A percentile compares a stretch with the other conserved stretches of the same genome.
phyloP scores from a whole-genome alignment of 257 asterid genomes.

The Penstemon davidsonii region DNA sequence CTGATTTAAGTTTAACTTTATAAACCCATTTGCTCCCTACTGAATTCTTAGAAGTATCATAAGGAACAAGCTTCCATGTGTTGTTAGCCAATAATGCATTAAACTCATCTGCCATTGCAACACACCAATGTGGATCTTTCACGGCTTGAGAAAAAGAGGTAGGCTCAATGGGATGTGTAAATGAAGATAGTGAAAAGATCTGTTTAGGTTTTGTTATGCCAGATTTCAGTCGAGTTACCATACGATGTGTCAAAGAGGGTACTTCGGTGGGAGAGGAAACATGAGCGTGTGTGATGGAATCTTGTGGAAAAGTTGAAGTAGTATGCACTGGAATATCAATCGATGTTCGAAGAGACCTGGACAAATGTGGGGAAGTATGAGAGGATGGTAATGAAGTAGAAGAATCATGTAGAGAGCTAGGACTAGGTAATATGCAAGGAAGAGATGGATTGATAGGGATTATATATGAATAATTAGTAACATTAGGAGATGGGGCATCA shows the following conservation, averaged over 20 bases:
- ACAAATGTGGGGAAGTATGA: neutral
- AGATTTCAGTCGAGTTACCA: too few species aligned
- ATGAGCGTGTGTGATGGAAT: too few species aligned
- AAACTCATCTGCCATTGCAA: neutral
- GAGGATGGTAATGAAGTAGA: neutral
- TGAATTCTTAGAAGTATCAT: neutral
- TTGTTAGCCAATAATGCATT: neutral
- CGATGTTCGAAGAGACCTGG: too few species aligned
- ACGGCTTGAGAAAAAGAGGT: neutral
- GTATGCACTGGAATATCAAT: too few species aligned
- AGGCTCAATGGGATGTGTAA: neutral
- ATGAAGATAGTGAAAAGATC: neutral
- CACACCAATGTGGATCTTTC: neutral
- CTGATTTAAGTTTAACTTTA: neutral
- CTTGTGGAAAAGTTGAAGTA: too few species aligned
- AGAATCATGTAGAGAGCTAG: too few species aligned
- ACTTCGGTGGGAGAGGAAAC: too few species aligned
- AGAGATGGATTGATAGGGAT: neutral
- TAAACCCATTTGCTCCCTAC: neutral
- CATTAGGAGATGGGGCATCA: neutral
- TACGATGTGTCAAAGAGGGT: too few species aligned
- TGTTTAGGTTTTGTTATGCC: too few species aligned
- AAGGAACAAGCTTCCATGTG: neutral
- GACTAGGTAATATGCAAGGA: too few species aligned
- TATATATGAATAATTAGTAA: neutral